Conservation (phyloP, 2,329 filamentous ascomycete species). For the Chrysoporthe deuterocubensis region DNA sequence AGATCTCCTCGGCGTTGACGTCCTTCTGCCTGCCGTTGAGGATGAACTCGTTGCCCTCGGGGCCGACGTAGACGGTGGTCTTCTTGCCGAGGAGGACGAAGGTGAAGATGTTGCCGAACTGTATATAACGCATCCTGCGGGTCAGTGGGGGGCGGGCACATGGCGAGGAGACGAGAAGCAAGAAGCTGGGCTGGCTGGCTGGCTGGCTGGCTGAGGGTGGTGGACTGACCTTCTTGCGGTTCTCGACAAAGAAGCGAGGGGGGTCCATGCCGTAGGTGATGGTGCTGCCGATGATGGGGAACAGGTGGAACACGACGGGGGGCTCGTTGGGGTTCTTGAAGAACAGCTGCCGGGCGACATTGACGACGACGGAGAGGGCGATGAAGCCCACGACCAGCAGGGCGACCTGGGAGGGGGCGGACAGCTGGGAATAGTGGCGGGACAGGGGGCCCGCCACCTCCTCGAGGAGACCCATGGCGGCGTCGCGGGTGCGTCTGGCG, state of each 20-base stretch:
- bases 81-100: slow-evolving; percentile 57
- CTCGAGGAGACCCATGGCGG: slow-evolving; percentile 60
- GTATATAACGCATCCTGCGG: not conserved
- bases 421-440: slow-evolving; percentile 54
- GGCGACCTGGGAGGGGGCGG: slow-evolving; percentile 51
- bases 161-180: no score
- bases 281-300: slow-evolving; percentile 87
- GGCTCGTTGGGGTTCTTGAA: slow-evolving; percentile 83
- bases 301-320: slow-evolving; percentile 79
- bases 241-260: slow-evolving; percentile 80
- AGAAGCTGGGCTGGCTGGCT: no score
- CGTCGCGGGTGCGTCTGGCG: slow-evolving; percentile 7
- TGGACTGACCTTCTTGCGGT: slow-evolving; percentile 64
- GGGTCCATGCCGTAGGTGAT: slow-evolving; percentile 95
- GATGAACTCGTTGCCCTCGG: slow-evolving; percentile 59
- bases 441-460: slow-evolving; percentile 54
- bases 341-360: slow-evolving; percentile 79
- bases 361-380: slow-evolving; percentile 68
- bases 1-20: slow-evolving; percentile 59
- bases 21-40: slow-evolving; percentile 59
- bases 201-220: no score
- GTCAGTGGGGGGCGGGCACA: not conserved
- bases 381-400: slow-evolving; percentile 50
- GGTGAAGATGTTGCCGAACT: slow-evolving; percentile 59
- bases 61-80: slow-evolving; percentile 55